Base-by-base conservation (phyloP, 192 early-diverging fungal species). In the Rhizoclosmatium sp. region DNA sequence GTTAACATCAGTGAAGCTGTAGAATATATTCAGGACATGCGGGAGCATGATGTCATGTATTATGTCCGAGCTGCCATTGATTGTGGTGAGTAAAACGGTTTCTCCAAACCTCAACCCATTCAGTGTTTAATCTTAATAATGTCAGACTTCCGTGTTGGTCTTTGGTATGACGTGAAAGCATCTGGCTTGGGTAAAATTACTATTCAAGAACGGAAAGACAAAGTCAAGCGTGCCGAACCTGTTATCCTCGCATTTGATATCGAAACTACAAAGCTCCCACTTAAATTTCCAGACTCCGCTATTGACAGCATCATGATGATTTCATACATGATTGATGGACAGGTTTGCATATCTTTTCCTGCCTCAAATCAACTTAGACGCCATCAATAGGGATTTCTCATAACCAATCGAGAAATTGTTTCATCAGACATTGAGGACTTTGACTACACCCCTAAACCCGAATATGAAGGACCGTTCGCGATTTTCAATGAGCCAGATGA, bases 281-380 rank as follows among this genome's bases (percentile, higher is more conserved):
- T 99, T 45, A 98, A 98, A 84, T 99, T 99, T 74, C 98, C 98
- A 5, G 98, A 98, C 75, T 89, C 96, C 0, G 62, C 83, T 2
- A 91, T 92, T 45, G 98, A 99, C 81, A 90, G 89, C 51, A 95
- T 99, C 75, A 99, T 98, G 96, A 99, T 99, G 98, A 98, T 99
- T 78, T 98, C 97, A 44, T 99, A 99, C 82, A 99, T 99, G 98
- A 93, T 99, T 65, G 96, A 98, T 71, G 98, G 96, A 23, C 93
- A 94, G 84, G 95, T 96, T 89, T 64, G 48, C n/a, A 23, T 56
- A 21, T 31, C 12, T 16, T 44, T n/a, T 4, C 39, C 40, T 41
- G 21, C 49, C 48, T 56, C 21, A 47, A 21, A 1, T 39, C 46
- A 39, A 2, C 0, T 56, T 4, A 44, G 40, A 19, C 48, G 16